Base-by-base conservation (phyloP, 148 eudicot species). In the Polygonum maritimum region DNA sequence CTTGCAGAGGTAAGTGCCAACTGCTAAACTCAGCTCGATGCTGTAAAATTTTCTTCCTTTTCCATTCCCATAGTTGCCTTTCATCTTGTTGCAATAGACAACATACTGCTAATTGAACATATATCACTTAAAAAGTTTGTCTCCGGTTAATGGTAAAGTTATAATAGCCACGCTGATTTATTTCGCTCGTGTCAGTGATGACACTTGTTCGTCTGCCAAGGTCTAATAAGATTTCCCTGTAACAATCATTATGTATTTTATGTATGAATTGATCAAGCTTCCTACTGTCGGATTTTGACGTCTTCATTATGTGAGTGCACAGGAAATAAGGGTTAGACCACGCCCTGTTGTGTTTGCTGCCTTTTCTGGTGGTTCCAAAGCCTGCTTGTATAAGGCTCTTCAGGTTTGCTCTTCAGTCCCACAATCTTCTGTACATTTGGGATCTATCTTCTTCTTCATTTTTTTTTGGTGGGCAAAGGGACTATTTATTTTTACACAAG, bases 331-430 rank as follows among this genome's bases (percentile, higher is more conserved):
- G 81, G 41, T 77, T 16, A 81, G 82, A 76, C 97, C 93, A 19
- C 83, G 92, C 76, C 97, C 98, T 57, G 88, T 91, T 79, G 97
- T 92, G 33, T 88, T 94, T 79, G 93, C 93, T 39, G 89, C 98
- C 49, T 94, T 94, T 81, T 94, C 98, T 77, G 97, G 97, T 73
- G 98, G 97, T 69, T 94, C 98, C 41, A 94, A 91, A 81, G 91
- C 95, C 58, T 94, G 98, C 86, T 85, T 94, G 92, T 94, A 90
- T 78, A 94, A 94, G 83, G 92, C 87, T 80, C 87, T 94, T 63
- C 98, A 92, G 98, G 98, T 94, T 77, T 60, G 31, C 38, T 60
- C 38, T 12, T 26, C 38, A 60, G 36, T 60, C 69, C 69, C 9
- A 60, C 11, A 26, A 1, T 11, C 11, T 26, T 60, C 16, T 31